A percentile compares a stretch with the other conserved stretches of the same genome.
phyloP scores from a whole-genome alignment of 352 stramenopile species.

The Globisporangium iwayamae region DNA sequence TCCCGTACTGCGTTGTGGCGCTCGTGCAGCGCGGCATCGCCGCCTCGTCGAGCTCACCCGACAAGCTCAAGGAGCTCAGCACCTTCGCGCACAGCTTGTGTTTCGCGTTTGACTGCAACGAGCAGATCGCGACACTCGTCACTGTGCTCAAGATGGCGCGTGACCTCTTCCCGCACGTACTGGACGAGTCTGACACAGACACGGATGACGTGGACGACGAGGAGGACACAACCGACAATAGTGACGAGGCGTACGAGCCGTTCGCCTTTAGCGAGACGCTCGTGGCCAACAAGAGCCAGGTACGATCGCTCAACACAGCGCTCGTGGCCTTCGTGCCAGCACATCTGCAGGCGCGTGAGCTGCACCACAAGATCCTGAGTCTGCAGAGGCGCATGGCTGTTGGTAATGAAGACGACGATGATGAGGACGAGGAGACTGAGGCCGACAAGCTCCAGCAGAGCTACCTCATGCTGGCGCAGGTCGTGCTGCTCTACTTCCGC shows the following conservation, averaged over 20 bases:
- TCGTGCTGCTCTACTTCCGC: constrained; percentile 80
- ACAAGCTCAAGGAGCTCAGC: constrained; percentile 44
- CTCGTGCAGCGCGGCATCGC: constrained; percentile 47
- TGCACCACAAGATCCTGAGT: constrained; percentile 72
- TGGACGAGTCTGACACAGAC: constrained; percentile 71
- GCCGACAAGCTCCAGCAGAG: constrained; percentile 60
- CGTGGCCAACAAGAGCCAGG: constrained; percentile 29
- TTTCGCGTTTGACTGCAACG: constrained; percentile 46
- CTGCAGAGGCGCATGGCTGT: constrained; percentile 23
- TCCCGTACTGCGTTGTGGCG: constrained; percentile 54
- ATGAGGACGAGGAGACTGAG: constrained; percentile 37
- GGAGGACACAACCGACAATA: constrained; percentile 32
- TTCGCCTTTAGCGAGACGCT: constrained; percentile 42
- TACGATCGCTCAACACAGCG: constrained; percentile 56
- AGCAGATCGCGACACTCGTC: constrained; percentile 60
- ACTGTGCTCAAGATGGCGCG: constrained; percentile 58
- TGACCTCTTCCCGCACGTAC: constrained; percentile 57
- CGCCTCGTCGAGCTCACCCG: constrained; percentile 11
- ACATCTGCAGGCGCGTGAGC: constrained; percentile 58
- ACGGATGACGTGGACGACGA: constrained; percentile 74
- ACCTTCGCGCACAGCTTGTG: constrained; percentile 70
- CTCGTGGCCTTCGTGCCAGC: constrained; percentile 66
- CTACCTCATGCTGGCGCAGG: constrained; percentile 77
- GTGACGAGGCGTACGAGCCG: constrained; percentile 32
- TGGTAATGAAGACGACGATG: constrained; percentile 25